phyloP scores from a whole-genome alignment of 2,329 filamentous ascomycete species.

The Bipolaris bicolor region DNA sequence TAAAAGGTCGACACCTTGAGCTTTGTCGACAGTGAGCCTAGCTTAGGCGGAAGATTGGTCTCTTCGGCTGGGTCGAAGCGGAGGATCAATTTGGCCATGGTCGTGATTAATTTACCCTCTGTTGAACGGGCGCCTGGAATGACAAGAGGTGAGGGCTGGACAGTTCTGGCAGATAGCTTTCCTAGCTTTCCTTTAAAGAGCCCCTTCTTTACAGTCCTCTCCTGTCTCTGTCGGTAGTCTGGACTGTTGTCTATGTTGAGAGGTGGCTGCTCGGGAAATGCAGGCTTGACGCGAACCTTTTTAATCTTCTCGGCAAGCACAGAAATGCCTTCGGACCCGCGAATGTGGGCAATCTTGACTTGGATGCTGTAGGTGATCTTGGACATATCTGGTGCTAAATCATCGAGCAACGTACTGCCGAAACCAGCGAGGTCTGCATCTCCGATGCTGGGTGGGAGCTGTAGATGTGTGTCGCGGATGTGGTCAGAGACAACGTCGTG shows the following conservation, averaged over 20 bases:
- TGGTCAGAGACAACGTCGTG: conserved; percentile 60
- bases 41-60: conserved; percentile 57
- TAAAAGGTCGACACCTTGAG: conserved; percentile 65
- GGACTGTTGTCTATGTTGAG: conserved; percentile 57
- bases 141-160: conserved; percentile 63
- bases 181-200: conserved; percentile 65
- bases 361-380: conserved; percentile 64
- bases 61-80: conserved; percentile 66
- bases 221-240: conserved; percentile 61
- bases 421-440: conserved; percentile 61
- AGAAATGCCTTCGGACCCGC: conserved; percentile 49
- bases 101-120: conserved; percentile 55
- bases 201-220: conserved; percentile 66
- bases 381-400: conserved; percentile 67
- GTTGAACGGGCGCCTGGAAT: conserved; percentile 53
- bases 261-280: conserved; percentile 65
- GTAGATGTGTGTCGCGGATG: conserved; percentile 62
- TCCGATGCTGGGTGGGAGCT: conserved; percentile 67
- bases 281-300: conserved; percentile 66
- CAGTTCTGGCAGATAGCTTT: conserved; percentile 61
- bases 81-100: conserved; percentile 61
- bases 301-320: conserved; percentile 59
- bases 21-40: conserved; percentile 60
- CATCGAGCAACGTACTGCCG: conserved; percentile 61
- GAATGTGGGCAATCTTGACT: conserved; percentile 52